Evolutionary conservation across 352 stramenopile species (phyloP).

Genomic region (Globisporangium mamillatum): DNA sequence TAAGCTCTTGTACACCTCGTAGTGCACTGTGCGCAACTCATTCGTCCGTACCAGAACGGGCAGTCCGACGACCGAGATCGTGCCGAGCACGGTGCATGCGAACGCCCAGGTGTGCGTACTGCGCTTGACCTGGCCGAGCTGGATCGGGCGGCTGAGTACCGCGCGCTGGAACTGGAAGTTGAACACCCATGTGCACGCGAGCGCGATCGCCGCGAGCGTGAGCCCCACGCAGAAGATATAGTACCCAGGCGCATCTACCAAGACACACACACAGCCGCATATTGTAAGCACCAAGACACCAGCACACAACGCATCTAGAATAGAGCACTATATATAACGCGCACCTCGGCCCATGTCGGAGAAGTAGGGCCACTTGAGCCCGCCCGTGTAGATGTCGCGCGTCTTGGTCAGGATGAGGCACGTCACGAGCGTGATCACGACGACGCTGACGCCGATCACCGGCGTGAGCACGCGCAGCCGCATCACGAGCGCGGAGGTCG

Average conservation of each 20-base stretch:
- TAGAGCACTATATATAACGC: neutral
- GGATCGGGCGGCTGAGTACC: constrained; percentile 30
- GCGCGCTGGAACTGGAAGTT: constrained; percentile 57
- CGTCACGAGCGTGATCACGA: constrained; percentile 48
- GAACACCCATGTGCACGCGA: constrained; percentile 51
- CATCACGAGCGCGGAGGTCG: neutral
- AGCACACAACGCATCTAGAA: neutral
- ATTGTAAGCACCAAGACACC: neutral
- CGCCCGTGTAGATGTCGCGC: constrained; percentile 48
- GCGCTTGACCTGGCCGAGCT: constrained; percentile 28
- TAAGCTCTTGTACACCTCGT: neutral
- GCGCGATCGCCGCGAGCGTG: constrained; percentile 36
- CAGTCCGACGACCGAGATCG: constrained; percentile 48
- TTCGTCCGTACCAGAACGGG: constrained; percentile 35
- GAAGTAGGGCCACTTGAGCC: constrained; percentile 64
- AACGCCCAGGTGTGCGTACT: constrained; percentile 22
- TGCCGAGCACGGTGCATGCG: constrained; percentile 25
- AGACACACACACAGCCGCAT: neutral
- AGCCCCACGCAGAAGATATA: constrained; percentile 62
- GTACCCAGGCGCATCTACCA: constrained; percentile 45
- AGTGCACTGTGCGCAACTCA: neutral
- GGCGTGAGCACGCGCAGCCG: constrained; percentile 20
- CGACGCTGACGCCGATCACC: constrained; percentile 31
- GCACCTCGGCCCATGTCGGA: constrained; percentile 59
- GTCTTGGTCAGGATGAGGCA: constrained; percentile 52